Evolutionary conservation across 129 eudicot genomes (phyloP), one percentile per base, ranked within the genome.

Genomic region (Artemisia argyi): DNA sequence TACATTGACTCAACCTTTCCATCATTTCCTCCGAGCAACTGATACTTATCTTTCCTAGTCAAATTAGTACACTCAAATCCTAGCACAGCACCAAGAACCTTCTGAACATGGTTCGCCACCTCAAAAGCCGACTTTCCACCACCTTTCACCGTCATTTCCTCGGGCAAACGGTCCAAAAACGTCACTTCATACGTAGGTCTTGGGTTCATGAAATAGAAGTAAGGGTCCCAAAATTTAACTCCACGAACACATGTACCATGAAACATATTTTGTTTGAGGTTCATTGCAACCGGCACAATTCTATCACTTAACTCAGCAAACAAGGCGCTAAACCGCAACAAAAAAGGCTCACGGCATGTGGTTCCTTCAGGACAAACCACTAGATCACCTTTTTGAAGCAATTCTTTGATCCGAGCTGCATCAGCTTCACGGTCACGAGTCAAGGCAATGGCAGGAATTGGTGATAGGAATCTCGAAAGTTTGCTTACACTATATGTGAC

Each of bases 1-100:
- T 85, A 83, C 88, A 90, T 90, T 2, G 94, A 90, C 68, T 90
- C 97, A 65, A 94, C 97, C 79, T 90, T 90, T n/a, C 98, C 98
- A 73, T 94, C 98, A 76, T 90, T 90, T 60, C 97, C 97, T 24
- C 97, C 98, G 73, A 94, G 97, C 79, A 94, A 71, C 85, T 82
- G 61, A 55, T 94, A 94, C 84, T 94, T 93, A 53, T 93, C 98
- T 76, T 93, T 93, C 85, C 96, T 85, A 0, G 98, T 93, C 88
- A 89, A 74, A 65, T 89, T 87, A 18, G 98, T 93, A 81, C 97
- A 87, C 68, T 93, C 95, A 53, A 93, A 93, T 11, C 96, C 98
- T 4, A 93, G 69, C 15, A 57, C 83, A 4, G 79, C 90, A 7
- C 76, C 92, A 74, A 93, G 42, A 7, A 85, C 72, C 82, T 80